Evolutionary conservation across 148 eudicot species (phyloP).

Genomic region (Camellia japonica): DNA sequence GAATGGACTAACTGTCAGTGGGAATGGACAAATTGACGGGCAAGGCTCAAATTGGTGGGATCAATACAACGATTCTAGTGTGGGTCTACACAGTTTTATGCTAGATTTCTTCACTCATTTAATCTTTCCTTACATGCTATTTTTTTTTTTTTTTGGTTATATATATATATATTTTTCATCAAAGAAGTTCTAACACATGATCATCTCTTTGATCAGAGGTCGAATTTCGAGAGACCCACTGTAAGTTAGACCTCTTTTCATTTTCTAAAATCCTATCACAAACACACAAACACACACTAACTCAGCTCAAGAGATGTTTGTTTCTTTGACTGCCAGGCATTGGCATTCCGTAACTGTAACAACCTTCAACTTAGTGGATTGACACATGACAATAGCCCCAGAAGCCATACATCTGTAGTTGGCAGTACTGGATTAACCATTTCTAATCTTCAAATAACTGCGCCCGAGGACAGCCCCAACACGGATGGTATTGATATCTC

Average conservation of each 20-base stretch:
- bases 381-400: constrained; percentile 25
- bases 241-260: constrained; percentile 9
- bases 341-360: constrained; percentile 23
- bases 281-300: no score
- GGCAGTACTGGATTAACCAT: constrained; percentile 21
- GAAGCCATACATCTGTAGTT: constrained; percentile 25
- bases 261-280: no score
- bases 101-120: neutral
- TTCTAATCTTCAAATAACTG: constrained; percentile 25
- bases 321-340: constrained; percentile 17
- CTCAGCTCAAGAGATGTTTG: no score
- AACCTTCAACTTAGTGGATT: constrained; percentile 18
- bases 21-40: constrained; percentile 31
- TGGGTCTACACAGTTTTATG: neutral
- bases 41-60: constrained; percentile 40
- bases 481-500: constrained; percentile 43
- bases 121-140: neutral
- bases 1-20: constrained; percentile 27
- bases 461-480: constrained; percentile 40
- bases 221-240: constrained; percentile 13
- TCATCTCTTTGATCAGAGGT: neutral
- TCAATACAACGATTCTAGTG: neutral
- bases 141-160: neutral
- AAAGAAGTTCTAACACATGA: neutral
- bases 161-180: neutral